These are phyloP conservation scores for Mycena polygramma DNA, from an alignment of 768 basidiomycete species.

Conservation along the genomic window DNA sequence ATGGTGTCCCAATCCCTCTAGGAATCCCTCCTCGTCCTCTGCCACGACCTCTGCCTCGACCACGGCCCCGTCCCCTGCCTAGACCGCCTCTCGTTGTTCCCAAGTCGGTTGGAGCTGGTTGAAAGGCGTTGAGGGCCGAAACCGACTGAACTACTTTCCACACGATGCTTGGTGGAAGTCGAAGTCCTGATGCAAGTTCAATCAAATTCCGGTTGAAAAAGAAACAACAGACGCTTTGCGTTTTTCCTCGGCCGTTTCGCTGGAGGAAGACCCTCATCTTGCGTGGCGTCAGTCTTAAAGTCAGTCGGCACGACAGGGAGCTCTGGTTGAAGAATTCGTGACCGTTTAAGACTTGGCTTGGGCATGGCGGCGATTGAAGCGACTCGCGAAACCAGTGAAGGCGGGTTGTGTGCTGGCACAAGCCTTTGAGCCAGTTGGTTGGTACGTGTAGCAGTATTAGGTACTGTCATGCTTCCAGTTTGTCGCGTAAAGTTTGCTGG, in stretches of 20 bases:
- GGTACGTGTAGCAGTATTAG: conserved; percentile 6
- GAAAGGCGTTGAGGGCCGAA: not conserved
- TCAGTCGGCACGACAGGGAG: not conserved
- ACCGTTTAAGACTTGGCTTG: conserved; percentile 14
- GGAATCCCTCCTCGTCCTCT: conserved; percentile 16
- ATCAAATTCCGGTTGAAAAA: not conserved
- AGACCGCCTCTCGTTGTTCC: conserved; percentile 1
- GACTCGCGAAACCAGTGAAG: not conserved
- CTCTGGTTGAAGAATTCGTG: conserved; percentile 10
- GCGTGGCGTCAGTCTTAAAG: not conserved
- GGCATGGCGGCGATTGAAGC: not conserved
- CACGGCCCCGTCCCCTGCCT: conserved; percentile 17
- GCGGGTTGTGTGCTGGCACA: conserved; percentile 22
- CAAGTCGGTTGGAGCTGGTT: not conserved
- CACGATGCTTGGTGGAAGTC: conserved; percentile 3
- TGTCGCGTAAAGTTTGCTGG: conserved; percentile 10
- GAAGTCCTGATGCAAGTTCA: conserved; percentile 7
- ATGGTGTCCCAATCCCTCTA: not conserved
- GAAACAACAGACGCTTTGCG: conserved; percentile 17
- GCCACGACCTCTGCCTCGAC: conserved; percentile 24
- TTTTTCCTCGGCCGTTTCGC: conserved; percentile 22
- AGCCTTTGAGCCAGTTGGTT: conserved; percentile 4
- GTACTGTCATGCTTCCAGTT: conserved; percentile 7
- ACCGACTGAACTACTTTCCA: conserved; percentile 15
- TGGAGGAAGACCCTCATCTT: not conserved